Evolutionary conservation across 1,284 basidiomycete species (phyloP).

Genomic region (Athelia sp.): DNA sequence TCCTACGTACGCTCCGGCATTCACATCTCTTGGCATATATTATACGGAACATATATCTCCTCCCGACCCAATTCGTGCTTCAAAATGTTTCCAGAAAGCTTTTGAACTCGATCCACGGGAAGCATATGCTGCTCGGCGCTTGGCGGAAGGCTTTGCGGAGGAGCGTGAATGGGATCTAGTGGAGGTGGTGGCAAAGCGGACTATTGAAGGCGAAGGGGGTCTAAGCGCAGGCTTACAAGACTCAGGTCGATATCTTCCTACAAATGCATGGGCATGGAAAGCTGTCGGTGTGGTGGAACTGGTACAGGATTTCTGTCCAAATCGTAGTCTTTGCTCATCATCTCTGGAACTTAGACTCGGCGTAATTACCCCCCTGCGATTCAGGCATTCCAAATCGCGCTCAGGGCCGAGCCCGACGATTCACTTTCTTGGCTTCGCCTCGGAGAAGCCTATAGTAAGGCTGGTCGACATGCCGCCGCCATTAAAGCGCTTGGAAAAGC

Average conservation of each 20-base stretch:
- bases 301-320: constrained; percentile 34
- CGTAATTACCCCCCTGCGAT: constrained; percentile 78
- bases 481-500: constrained; percentile 84
- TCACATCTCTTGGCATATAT: constrained; percentile 91
- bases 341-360: constrained; percentile 48
- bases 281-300: constrained; percentile 92
- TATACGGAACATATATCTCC: constrained; percentile 73
- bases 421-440: constrained; percentile 83
- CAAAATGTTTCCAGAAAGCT: constrained; percentile 98
- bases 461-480: constrained; percentile 86
- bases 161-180: constrained; percentile 96
- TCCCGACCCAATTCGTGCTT: constrained; percentile 79
- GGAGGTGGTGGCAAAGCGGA: constrained; percentile 86
- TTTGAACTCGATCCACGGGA: constrained; percentile 95
- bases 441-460: constrained; percentile 87
- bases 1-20: constrained; percentile 82
- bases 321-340: constrained; percentile 6
- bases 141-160: constrained; percentile 89
- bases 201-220: constrained; percentile 91
- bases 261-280: constrained; percentile 98
- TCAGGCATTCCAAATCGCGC: constrained; percentile 82
- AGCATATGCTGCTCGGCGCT: constrained; percentile 75
- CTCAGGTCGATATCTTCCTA: constrained; percentile 58
- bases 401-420: constrained; percentile 80
- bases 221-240: constrained; percentile 55